Conservation (phyloP, 163 green algal genomes). For the Scenedesmus sp. region DNA sequence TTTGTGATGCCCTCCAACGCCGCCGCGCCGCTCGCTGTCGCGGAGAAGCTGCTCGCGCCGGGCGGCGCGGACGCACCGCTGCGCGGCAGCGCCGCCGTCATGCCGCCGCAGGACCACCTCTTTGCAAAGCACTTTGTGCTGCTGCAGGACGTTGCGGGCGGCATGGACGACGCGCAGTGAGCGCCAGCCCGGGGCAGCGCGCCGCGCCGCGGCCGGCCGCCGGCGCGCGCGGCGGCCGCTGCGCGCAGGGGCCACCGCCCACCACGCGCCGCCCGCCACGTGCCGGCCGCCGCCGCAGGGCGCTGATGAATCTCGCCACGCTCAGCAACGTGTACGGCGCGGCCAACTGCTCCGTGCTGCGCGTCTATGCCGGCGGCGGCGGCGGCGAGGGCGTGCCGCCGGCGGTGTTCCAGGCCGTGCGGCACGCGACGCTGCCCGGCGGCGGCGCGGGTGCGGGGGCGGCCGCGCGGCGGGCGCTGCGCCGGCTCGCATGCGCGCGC, state of each 20-base stretch:
- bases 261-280: neutral
- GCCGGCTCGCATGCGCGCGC: too few relatives aligned
- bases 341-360: slow-evolving; percentile 65
- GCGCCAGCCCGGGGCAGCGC: too few relatives aligned
- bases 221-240: too few relatives aligned
- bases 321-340: slow-evolving; percentile 60
- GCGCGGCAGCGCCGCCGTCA: too few relatives aligned
- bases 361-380: slow-evolving; percentile 65
- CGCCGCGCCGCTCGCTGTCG: slow-evolving; percentile 48
- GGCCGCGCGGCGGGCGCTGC: too few relatives aligned
- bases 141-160: slow-evolving; percentile 75
- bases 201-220: too few relatives aligned
- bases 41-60: slow-evolving; percentile 55
- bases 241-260: too few relatives aligned
- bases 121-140: slow-evolving; percentile 86
- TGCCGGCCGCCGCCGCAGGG: slow-evolving; percentile 37
- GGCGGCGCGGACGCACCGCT: too few relatives aligned
- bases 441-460: slow-evolving; percentile 50
- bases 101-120: slow-evolving; percentile 63
- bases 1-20: slow-evolving; percentile 52
- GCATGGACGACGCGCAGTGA: slow-evolving; percentile 33
- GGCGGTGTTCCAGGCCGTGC: slow-evolving; percentile 48
- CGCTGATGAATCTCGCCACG: slow-evolving; percentile 48
- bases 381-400: slow-evolving; percentile 9
- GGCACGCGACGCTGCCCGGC: slow-evolving; percentile 55